These are phyloP conservation scores for Diaporthe longicolla DNA, from an alignment of 2,329 filamentous ascomycete genomes.

Conservation along the genomic window DNA sequence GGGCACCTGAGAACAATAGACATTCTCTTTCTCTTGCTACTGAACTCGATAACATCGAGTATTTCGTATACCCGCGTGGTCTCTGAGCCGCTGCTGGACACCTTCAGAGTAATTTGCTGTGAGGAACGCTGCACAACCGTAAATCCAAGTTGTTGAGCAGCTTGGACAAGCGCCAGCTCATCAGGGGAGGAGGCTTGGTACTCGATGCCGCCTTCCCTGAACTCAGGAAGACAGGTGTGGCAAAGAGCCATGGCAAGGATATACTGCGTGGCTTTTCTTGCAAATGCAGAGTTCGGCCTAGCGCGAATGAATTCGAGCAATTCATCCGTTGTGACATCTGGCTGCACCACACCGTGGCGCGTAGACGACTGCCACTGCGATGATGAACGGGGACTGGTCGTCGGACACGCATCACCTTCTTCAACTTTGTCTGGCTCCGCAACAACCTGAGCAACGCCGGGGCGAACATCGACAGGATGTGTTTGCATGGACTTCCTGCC, in stretches of 20 bases:
- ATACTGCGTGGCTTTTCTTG: conserved; percentile 84
- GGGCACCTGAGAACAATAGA: conserved; percentile 90
- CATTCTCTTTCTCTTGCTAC: conserved; percentile 91
- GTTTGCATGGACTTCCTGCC: conserved; percentile 48
- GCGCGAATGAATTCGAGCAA: conserved; percentile 83
- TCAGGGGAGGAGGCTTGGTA: conserved; percentile 94
- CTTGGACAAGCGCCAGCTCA: conserved; percentile 86
- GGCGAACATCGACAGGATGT: conserved; percentile 41
- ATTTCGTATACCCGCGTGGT: conserved; percentile 77
- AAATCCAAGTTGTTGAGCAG: conserved; percentile 88
- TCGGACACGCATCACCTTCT: conserved; percentile 47
- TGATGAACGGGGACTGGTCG: conserved; percentile 59
- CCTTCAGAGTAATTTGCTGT: conserved; percentile 72
- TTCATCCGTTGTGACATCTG: conserved; percentile 77
- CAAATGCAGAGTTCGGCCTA: conserved; percentile 82
- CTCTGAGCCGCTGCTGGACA: conserved; percentile 53
- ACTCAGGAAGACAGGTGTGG: conserved; percentile 90
- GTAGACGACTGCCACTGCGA: conserved; percentile 65
- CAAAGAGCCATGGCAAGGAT: conserved; percentile 88
- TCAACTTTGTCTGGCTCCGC: conserved; percentile 43
- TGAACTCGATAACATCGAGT: conserved; percentile 91
- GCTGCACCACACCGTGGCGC: conserved; percentile 64
- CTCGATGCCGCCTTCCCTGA: conserved; percentile 70
- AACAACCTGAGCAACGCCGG: conserved; percentile 17
- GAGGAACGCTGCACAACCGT: conserved; percentile 81